Percentiles rank a stretch among this genome's conserved stretches.
Conservation (phyloP, 345 rosid species). For the Eutrema yunnanense region DNA sequence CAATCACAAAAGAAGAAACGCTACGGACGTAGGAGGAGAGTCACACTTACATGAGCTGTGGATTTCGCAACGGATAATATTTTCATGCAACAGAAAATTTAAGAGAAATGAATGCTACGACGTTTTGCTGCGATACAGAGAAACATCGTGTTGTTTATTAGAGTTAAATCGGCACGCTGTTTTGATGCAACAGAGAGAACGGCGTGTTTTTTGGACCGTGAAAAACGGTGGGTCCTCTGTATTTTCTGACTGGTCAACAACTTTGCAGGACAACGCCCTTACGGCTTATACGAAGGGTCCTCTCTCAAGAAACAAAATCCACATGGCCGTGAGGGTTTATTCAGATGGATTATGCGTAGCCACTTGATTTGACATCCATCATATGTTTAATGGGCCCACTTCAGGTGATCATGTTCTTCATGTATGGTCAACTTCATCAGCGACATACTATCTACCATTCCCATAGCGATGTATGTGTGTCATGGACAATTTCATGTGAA, state of each 20-base stretch:
- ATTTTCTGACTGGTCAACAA: not conserved
- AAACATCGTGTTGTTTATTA: too few relatives aligned
- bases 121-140: too few relatives aligned
- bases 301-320: not conserved
- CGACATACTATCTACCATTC: not conserved
- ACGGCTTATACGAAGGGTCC: too few relatives aligned
- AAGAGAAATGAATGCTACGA: too few relatives aligned
- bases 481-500: not conserved
- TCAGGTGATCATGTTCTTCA: not conserved
- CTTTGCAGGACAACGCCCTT: too few relatives aligned
- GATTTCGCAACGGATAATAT: too few relatives aligned
- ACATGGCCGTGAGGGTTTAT: not conserved
- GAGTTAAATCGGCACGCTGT: not conserved
- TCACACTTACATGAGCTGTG: too few relatives aligned
- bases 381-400: not conserved
- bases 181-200: not conserved
- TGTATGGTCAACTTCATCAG: not conserved
- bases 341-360: not conserved
- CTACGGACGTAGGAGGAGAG: too few relatives aligned
- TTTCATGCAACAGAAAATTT: too few relatives aligned
- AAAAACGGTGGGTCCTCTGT: not conserved
- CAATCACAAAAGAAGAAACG: too few relatives aligned
- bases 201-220: too few relatives aligned
- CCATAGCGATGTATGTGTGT: not conserved
- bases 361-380: not conserved